Conservation (phyloP, 371 early-diverging fungal genomes). For the Mucor circinelloides region DNA sequence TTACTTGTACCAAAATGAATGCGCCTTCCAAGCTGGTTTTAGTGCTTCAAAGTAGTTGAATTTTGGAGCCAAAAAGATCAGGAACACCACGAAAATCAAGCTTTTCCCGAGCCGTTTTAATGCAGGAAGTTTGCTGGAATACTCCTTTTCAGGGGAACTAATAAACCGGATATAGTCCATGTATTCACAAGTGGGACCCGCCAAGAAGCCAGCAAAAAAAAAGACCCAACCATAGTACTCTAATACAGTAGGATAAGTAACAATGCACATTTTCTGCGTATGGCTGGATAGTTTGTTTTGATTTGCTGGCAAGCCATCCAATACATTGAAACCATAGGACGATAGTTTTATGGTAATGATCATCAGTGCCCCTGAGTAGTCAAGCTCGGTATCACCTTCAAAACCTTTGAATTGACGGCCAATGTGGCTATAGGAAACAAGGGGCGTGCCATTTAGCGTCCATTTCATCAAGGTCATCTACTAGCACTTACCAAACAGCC, state of each 20-base stretch:
- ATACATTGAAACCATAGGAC: constrained; percentile 83
- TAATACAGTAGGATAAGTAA: constrained; percentile 65
- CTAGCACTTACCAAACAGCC: constrained; percentile 62
- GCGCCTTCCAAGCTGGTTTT: constrained; percentile 17
- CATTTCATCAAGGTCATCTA: not conserved
- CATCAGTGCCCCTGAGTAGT: constrained; percentile 92
- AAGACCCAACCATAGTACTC: constrained; percentile 88
- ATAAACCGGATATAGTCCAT: constrained; percentile 68
- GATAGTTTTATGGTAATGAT: constrained; percentile 87
- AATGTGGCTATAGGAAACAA: constrained; percentile 55
- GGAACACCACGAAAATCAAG: constrained; percentile 33
- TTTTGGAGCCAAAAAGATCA: constrained; percentile 41
- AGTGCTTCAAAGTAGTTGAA: constrained; percentile 44
- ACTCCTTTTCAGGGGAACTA: constrained; percentile 11
- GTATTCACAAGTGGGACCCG: constrained; percentile 88
- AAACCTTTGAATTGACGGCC: constrained; percentile 57
- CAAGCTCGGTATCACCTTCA: constrained; percentile 60
- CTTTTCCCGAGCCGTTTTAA: constrained; percentile 34
- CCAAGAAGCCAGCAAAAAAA: constrained; percentile 85
- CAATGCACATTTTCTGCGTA: constrained; percentile 65
- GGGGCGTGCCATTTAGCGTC: not conserved
- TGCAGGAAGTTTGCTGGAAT: constrained; percentile 20
- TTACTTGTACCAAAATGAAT: constrained; percentile 36
- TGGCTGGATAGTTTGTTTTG: constrained; percentile 38
- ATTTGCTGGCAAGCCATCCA: constrained; percentile 20